phyloP scores from a whole-genome alignment of 208 protist species.

The Borovskyia barvae region DNA sequence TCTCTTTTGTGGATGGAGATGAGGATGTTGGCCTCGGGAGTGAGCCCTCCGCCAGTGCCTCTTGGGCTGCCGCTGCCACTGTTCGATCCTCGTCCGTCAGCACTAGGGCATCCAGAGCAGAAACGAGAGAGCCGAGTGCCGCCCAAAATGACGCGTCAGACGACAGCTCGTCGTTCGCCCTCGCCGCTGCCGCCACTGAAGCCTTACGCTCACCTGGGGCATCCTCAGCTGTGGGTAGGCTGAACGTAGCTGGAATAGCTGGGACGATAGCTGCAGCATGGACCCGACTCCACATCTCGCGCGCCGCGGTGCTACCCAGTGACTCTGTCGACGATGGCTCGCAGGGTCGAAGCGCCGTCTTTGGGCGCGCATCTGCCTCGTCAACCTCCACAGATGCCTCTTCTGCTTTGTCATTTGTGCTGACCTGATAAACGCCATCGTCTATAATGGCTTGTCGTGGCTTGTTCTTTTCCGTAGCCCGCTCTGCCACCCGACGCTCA shows the following conservation, averaged over 20 bases:
- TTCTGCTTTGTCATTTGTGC: not conserved
- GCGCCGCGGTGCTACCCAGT: not conserved
- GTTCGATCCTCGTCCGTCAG: constrained; percentile 34
- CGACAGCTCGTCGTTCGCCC: too few relatives aligned
- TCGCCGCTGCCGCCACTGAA: too few relatives aligned
- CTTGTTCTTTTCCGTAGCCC: constrained; percentile 46
- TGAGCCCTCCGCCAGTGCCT: not conserved
- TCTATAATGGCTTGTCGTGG: constrained; percentile 58
- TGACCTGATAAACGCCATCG: constrained; percentile 39
- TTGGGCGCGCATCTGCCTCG: not conserved
- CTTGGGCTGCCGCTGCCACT: not conserved
- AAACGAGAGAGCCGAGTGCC: constrained; percentile 20
- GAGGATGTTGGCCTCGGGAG: too few relatives aligned
- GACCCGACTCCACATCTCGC: not conserved
- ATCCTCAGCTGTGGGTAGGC: too few relatives aligned
- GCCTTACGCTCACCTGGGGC: too few relatives aligned
- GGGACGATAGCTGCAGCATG: not conserved
- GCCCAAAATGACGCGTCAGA: constrained; percentile 8
- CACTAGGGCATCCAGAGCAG: constrained; percentile 25
- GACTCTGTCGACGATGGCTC: not conserved
- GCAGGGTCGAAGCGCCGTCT: not conserved
- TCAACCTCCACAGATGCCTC: constrained; percentile 3
- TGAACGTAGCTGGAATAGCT: too few relatives aligned
- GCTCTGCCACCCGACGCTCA: constrained; percentile 39
- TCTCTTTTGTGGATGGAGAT: too few relatives aligned